Evolutionary conservation across 2,329 filamentous ascomycete genomes (phyloP).

Genomic region (Neoscytalidium dimidiatum): DNA sequence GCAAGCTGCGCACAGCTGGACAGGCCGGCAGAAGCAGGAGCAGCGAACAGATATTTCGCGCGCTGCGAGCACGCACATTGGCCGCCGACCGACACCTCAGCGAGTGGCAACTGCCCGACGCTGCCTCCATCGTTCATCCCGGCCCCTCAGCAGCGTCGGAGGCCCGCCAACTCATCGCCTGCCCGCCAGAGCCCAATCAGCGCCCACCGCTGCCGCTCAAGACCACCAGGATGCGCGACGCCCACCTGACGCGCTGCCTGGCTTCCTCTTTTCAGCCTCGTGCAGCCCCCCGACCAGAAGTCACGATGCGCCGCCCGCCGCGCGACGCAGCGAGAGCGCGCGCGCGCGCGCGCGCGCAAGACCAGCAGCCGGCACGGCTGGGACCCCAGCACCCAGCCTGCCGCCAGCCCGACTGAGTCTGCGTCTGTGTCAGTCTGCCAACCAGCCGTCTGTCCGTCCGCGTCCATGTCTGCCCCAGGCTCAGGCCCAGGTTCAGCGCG

Average conservation of each 20-base stretch:
- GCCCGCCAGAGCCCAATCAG: not conserved
- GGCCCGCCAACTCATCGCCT: conserved; percentile 3
- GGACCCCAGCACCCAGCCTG: not conserved
- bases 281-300: conserved; percentile 10
- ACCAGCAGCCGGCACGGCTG: no score
- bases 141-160: not conserved
- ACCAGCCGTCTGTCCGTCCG: not conserved
- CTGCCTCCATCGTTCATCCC: not conserved
- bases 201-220: not conserved
- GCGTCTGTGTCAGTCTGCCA: not conserved
- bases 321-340: not conserved
- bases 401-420: not conserved
- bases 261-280: conserved; percentile 14
- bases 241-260: conserved; percentile 3
- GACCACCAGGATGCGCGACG: not conserved
- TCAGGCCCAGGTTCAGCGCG: no score
- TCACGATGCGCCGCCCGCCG: conserved; percentile 2
- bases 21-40: conserved; percentile 1
- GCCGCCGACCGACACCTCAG: conserved; percentile 12
- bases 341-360: not conserved
- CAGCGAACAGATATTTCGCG: conserved; percentile 13
- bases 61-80: not conserved
- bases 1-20: not conserved
- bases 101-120: conserved; percentile 6
- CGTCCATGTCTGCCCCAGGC: not conserved